phyloP scores from a whole-genome alignment of 2,329 filamentous ascomycete species.

The Hymenoscyphus repandus region DNA sequence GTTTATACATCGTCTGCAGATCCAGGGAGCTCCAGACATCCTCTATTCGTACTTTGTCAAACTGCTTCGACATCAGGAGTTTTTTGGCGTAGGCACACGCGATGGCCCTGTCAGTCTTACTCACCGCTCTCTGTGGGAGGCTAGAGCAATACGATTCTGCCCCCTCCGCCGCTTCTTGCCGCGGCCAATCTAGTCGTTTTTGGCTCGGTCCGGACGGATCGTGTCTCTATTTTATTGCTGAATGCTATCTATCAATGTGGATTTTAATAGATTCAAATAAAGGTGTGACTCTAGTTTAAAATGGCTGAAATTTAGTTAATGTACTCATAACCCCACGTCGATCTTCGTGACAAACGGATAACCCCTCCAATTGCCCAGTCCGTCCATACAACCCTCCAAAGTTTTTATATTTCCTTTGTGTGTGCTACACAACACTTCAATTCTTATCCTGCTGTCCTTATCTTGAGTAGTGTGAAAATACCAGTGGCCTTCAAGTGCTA shows the following conservation, averaged over 20 bases:
- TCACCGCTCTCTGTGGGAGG: slow-evolving; percentile 6
- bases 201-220: no score
- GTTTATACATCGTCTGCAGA: slow-evolving; percentile 46
- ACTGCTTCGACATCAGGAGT: neutral
- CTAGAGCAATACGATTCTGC: slow-evolving; percentile 1
- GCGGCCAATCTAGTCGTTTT: neutral
- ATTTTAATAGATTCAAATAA: no score
- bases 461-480: no score
- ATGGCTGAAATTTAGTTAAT: no score
- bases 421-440: neutral
- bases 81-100: neutral
- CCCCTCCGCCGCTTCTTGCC: slow-evolving; percentile 5
- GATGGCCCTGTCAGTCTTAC: neutral
- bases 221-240: no score
- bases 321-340: no score
- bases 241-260: no score
- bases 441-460: neutral
- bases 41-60: slow-evolving; percentile 9
- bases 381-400: neutral
- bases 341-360: neutral
- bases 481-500: neutral
- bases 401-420: neutral
- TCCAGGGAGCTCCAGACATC: slow-evolving; percentile 42
- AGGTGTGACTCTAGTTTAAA: no score
- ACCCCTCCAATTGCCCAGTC: neutral